phyloP scores from a whole-genome alignment of 164 flowering plant species.

The Pachysandra terminalis region DNA sequence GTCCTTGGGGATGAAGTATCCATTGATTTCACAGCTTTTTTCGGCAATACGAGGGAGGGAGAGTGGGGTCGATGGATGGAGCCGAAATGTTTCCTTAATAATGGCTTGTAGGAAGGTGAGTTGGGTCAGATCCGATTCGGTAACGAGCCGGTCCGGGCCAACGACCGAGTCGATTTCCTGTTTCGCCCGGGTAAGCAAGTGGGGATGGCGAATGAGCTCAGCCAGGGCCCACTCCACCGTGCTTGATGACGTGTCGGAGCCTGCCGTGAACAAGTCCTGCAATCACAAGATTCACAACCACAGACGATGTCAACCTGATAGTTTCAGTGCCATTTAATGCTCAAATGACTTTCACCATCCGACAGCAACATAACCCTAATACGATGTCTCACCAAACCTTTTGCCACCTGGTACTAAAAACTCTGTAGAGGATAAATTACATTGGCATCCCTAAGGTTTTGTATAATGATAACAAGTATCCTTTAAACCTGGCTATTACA shows the following conservation, averaged over 20 bases:
- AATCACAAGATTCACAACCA: too few relatives aligned
- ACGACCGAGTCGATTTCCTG: slow-evolving; percentile 64
- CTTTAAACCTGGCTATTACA: too few relatives aligned
- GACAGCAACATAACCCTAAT: too few relatives aligned
- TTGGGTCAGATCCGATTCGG: slow-evolving; percentile 52
- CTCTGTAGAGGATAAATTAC: too few relatives aligned
- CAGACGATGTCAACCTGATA: too few relatives aligned
- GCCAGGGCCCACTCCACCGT: slow-evolving; percentile 88
- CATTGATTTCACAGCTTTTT: slow-evolving; percentile 60
- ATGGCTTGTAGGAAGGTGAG: slow-evolving; percentile 66
- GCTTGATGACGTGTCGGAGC: slow-evolving; percentile 84
- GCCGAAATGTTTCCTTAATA: slow-evolving; percentile 72
- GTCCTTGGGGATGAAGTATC: slow-evolving; percentile 70
- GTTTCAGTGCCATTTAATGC: too few relatives aligned
- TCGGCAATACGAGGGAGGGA: slow-evolving; percentile 68
- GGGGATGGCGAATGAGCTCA: slow-evolving; percentile 67
- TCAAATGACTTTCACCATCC: too few relatives aligned
- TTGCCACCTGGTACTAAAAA: too few relatives aligned
- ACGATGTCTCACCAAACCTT: too few relatives aligned
- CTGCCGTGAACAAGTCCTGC: slow-evolving; percentile 79
- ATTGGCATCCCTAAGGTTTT: too few relatives aligned
- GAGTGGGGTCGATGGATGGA: slow-evolving; percentile 88
- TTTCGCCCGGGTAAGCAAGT: slow-evolving; percentile 41
- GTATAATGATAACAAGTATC: too few relatives aligned
- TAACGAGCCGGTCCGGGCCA: slow-evolving; percentile 56